Evolutionary conservation across 2,329 filamentous ascomycete genomes (phyloP), one percentile per base, ranked within the genome.

Genomic region (Trichoderma breve): DNA sequence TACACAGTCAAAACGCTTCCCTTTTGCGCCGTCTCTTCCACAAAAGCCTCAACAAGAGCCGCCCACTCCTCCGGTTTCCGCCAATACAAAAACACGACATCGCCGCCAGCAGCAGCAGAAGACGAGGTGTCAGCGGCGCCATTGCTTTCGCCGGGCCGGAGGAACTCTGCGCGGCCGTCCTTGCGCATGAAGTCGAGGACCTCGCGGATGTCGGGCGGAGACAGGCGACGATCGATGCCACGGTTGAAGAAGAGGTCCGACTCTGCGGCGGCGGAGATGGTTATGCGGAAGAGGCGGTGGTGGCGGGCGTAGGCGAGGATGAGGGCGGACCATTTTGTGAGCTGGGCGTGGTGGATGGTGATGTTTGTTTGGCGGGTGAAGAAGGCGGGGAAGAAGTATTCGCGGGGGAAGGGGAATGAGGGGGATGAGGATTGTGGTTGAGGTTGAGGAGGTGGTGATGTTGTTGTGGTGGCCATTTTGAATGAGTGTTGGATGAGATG

Each of bases 51-150:
- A 55, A 98, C 84, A 73, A 91, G 79, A 39, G 86, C 88, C 2
- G 94, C 96, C 95, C 96, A 99, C 83, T 98, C 95, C 79, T 97
- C 93, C 0, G 92, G 91, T 77, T 89, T 92, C 74, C 89, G 88
- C 95, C 95, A 98, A 83, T 91, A 97, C 3, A 98, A 84, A 86
- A 91, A 95, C 21, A 87, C 90, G 14, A 89, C 83, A 55, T 89
- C 82, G 75, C 75, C 66, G 36, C 57, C n/a, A 12, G 71, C 76
- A 32, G 67, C 15, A 14, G 66, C 28, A 12, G 65, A 32, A 26
- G 36, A 18, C 32, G 66, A 36, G 3, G 26, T 75, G 4, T 77
- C 74, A 74, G 78, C 75, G 70, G 82, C 80, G 58, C 78, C 73
- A 76, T 79, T 75, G 76, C 76, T n/a, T 18, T 21, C n/a, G n/a